phyloP scores from a whole-genome alignment of 441 rosid species.

The Corymbia citriodora region DNA sequence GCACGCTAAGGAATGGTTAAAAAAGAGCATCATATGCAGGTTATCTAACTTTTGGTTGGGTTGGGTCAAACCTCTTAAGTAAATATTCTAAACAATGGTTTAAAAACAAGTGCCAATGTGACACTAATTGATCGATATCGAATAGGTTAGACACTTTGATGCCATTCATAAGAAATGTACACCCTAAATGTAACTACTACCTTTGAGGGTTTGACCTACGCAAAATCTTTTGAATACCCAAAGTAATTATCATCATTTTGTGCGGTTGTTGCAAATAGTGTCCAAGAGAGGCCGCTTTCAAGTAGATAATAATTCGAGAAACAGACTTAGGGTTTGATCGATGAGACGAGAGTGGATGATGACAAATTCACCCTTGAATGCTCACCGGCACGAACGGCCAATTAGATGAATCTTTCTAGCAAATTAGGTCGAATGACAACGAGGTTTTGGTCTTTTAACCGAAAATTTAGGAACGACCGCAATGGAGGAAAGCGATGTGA shows the following conservation, averaged over 20 bases:
- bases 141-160: neutral
- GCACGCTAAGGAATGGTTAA: neutral
- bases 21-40: neutral
- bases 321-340: neutral
- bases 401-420: neutral
- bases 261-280: rapidly evolving
- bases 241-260: neutral
- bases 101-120: neutral
- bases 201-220: neutral
- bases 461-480: neutral
- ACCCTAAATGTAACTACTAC: neutral
- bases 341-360: neutral
- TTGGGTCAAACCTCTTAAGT: neutral
- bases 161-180: neutral
- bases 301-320: neutral
- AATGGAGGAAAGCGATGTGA: neutral
- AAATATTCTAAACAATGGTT: neutral
- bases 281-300: neutral
- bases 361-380: neutral
- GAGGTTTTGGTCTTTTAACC: neutral
- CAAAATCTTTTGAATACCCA: neutral
- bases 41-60: neutral
- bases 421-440: neutral
- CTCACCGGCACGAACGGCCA: neutral
- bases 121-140: neutral